These are phyloP conservation scores for Aspergillus pseudoglaucus DNA, from an alignment of 2,329 filamentous ascomycete species.

Conservation along the genomic window DNA sequence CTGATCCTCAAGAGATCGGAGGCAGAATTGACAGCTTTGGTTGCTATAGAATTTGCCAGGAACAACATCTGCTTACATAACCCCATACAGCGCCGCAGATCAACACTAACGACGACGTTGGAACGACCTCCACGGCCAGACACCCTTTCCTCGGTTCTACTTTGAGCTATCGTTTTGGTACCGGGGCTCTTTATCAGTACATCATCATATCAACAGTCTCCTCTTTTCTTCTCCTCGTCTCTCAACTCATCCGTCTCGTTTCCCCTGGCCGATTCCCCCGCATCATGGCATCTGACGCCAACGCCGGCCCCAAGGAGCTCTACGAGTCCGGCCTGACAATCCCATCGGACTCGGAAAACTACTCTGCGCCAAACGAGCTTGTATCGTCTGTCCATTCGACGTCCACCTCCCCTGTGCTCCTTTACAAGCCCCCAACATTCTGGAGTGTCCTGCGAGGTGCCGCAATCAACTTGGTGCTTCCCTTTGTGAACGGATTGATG, in stretches of 20 bases:
- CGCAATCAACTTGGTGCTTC: constrained; percentile 90
- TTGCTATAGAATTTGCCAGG: background rate
- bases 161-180: background rate
- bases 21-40: background rate
- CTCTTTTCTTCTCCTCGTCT: background rate
- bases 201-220: no score
- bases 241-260: background rate
- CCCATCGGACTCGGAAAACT: constrained; percentile 44
- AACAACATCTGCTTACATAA: constrained; percentile 12
- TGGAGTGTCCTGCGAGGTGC: constrained; percentile 82
- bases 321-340: constrained; percentile 40
- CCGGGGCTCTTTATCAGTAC: no score
- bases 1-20: background rate
- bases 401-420: constrained; percentile 37
- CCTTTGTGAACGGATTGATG: constrained; percentile 98
- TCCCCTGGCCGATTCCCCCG: constrained; percentile 1
- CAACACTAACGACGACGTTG: background rate
- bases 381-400: constrained; percentile 28
- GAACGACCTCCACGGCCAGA: background rate
- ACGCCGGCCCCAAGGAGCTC: constrained; percentile 27
- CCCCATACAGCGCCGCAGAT: constrained; percentile 1
- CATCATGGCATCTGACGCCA: constrained; percentile 29
- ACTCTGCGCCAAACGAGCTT: constrained; percentile 36
- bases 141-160: background rate
- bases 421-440: constrained; percentile 82